Conservation (phyloP, 2,329 filamentous ascomycete species). For the Acrodontium crateriforme region DNA sequence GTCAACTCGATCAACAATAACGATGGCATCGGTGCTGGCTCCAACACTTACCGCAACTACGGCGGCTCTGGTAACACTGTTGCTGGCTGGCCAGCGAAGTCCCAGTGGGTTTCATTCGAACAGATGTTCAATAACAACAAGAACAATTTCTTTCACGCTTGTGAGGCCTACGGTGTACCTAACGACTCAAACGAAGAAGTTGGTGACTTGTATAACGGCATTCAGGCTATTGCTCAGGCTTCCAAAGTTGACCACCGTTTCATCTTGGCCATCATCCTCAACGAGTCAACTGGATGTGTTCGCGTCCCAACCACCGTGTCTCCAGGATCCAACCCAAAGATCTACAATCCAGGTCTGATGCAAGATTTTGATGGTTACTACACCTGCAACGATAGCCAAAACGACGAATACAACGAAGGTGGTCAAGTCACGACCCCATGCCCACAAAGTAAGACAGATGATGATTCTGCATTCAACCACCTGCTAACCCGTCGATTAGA, state of each 20-base stretch:
- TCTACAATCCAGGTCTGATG: constrained; percentile 34
- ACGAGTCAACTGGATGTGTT: constrained; percentile 33
- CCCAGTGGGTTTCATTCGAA: constrained; percentile 15
- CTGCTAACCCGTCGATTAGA: constrained; percentile 1
- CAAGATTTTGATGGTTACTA: constrained; percentile 28
- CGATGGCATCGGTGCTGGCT: constrained; percentile 13
- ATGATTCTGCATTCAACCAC: constrained; percentile 14
- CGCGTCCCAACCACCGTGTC: constrained; percentile 24
- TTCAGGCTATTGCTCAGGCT: constrained; percentile 20
- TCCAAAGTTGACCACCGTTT: constrained; percentile 27
- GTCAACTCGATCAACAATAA: constrained; percentile 11
- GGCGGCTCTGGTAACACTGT: constrained; percentile 10
- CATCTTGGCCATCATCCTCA: constrained; percentile 31
- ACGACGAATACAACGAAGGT: constrained; percentile 3
- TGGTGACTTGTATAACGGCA: constrained; percentile 24
- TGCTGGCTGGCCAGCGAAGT: constrained; percentile 8
- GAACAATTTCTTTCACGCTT: constrained; percentile 11
- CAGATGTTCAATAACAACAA: constrained; percentile 22
- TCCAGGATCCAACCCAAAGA: constrained; percentile 19
- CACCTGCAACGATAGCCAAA: constrained; percentile 19
- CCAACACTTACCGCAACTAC: constrained; percentile 20
- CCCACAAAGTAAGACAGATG: neutral
- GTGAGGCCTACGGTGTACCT: neutral
- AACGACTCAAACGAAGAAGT: constrained; percentile 24
- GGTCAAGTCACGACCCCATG: neutral